phyloP scores from a whole-genome alignment of 163 green algal species.

The Prototheca cutis region DNA sequence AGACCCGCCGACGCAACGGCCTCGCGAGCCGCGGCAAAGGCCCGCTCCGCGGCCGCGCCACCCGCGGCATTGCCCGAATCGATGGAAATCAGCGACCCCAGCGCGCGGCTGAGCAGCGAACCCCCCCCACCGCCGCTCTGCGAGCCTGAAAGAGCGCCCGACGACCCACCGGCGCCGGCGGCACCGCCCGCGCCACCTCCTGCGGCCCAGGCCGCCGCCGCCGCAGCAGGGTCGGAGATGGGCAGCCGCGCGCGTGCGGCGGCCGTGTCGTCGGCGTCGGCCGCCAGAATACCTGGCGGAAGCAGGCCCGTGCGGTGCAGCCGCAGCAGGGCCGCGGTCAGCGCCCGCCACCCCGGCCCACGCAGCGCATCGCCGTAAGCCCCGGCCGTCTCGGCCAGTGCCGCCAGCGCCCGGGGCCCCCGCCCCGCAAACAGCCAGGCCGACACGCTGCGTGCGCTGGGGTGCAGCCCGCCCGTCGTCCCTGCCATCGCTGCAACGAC shows the following conservation, averaged over 20 bases:
- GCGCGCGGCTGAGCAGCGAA: constrained; percentile 37
- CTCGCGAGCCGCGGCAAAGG: background rate
- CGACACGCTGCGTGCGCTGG: background rate
- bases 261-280: constrained; percentile 15
- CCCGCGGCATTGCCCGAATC: constrained; percentile 26
- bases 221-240: background rate
- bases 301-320: constrained; percentile 72
- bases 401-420: constrained; percentile 19
- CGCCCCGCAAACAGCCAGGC: constrained; percentile 5
- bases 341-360: constrained; percentile 61
- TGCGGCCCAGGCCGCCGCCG: constrained; percentile 1
- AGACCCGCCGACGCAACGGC: constrained; percentile 26
- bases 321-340: constrained; percentile 73
- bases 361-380: constrained; percentile 61
- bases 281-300: constrained; percentile 38
- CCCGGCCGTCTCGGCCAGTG: constrained; percentile 53
- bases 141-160: too few species aligned
- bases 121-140: too few species aligned
- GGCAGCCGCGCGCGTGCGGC: constrained; percentile 21
- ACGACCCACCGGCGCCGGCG: too few species aligned
- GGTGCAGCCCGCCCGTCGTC: constrained; percentile 47
- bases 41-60: constrained; percentile 25
- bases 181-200: constrained; percentile 15
- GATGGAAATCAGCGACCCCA: constrained; percentile 43
- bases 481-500: constrained; percentile 58